These are phyloP conservation scores for Myxozyma mucilagina DNA, from an alignment of 805 yeast genomes.

Conservation along the genomic window DNA sequence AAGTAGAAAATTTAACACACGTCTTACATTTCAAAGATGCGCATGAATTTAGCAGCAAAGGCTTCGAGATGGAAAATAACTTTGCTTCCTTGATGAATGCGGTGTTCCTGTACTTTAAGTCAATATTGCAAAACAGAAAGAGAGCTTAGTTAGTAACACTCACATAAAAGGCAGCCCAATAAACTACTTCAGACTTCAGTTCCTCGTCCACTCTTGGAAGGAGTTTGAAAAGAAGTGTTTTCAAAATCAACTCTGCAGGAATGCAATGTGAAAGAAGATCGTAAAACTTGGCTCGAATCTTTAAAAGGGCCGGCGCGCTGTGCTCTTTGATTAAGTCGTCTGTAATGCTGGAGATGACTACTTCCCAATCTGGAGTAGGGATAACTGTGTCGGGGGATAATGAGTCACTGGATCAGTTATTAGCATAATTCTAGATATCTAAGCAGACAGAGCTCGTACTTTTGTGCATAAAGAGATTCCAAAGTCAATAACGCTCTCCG, in stretches of 20 bases:
- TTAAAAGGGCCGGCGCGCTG: slow-evolving; percentile 54
- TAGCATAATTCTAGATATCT: background rate
- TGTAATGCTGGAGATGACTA: slow-evolving; percentile 70
- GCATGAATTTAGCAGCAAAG: slow-evolving; percentile 85
- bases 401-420: slow-evolving; percentile 14
- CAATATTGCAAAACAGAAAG: background rate
- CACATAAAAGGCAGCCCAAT: slow-evolving; percentile 33
- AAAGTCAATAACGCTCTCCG: slow-evolving; percentile 74
- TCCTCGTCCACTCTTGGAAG: slow-evolving; percentile 36
- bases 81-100: slow-evolving; percentile 81
- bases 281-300: slow-evolving; percentile 66
- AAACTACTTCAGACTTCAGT: slow-evolving; percentile 36
- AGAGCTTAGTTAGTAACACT: background rate
- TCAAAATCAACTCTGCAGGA: slow-evolving; percentile 79
- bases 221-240: slow-evolving; percentile 50
- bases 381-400: slow-evolving; percentile 47
- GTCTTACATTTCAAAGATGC: slow-evolving; percentile 52
- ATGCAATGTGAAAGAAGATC: slow-evolving; percentile 91
- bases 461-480: slow-evolving; percentile 63
- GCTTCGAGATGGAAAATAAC: slow-evolving; percentile 95
- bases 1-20: background rate
- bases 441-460: slow-evolving; percentile 1
- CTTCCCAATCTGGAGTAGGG: slow-evolving; percentile 85
- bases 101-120: slow-evolving; percentile 59
- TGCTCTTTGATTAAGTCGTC: slow-evolving; percentile 55